Evolutionary conservation across 2,329 filamentous ascomycete genomes (phyloP).

Genomic region (Ophiocordyceps australis): DNA sequence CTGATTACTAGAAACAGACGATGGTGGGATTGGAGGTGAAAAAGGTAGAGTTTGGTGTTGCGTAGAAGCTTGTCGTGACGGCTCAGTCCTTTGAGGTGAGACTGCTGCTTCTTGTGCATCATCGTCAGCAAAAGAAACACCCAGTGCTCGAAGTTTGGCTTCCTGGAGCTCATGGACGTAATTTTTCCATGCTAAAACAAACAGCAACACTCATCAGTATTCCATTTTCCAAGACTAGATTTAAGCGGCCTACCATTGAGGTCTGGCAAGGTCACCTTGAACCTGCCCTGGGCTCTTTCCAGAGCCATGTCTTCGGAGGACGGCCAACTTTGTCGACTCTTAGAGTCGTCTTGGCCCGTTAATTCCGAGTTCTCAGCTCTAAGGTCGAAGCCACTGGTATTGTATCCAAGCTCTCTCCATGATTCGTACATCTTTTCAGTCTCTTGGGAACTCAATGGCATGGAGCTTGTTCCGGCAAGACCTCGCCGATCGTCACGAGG

Average conservation of each 20-base stretch:
- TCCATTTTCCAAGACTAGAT: neutral
- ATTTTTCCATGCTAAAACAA: constrained; percentile 41
- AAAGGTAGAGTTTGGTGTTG: constrained; percentile 63
- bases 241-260: constrained; percentile 30
- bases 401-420: constrained; percentile 54
- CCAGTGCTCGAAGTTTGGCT: constrained; percentile 80
- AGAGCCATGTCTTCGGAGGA: constrained; percentile 34
- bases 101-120: constrained; percentile 46
- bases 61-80: constrained; percentile 52
- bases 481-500: constrained; percentile 51
- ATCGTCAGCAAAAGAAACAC: constrained; percentile 64
- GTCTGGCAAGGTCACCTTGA: constrained; percentile 51
- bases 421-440: constrained; percentile 42
- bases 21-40: constrained; percentile 66
- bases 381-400: constrained; percentile 49
- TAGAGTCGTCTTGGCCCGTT: constrained; percentile 25
- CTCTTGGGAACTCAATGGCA: constrained; percentile 35
- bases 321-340: constrained; percentile 55
- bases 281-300: constrained; percentile 34
- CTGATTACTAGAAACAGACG: constrained; percentile 58
- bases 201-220: constrained; percentile 3
- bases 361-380: constrained; percentile 23
- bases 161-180: constrained; percentile 76
- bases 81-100: constrained; percentile 44
- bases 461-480: constrained; percentile 29